These are phyloP conservation scores for Corniculantispora saksenae DNA, from an alignment of 2,329 filamentous ascomycete genomes.

Conservation along the genomic window DNA sequence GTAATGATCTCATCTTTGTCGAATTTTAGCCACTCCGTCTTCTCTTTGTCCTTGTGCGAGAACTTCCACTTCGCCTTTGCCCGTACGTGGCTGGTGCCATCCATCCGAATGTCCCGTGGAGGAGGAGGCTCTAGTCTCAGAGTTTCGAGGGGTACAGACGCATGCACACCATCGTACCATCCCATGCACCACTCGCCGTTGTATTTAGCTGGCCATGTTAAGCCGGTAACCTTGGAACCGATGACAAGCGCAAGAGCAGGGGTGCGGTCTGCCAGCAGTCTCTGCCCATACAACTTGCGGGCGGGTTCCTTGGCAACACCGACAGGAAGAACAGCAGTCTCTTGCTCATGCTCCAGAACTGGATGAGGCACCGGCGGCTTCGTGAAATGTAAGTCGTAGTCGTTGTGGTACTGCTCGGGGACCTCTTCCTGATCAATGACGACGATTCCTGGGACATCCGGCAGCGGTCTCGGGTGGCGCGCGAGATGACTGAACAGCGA, in stretches of 20 bases:
- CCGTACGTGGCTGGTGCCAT: constrained; percentile 47
- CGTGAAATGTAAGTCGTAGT: constrained; percentile 56
- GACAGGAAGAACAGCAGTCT: constrained; percentile 45
- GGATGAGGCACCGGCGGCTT: constrained; percentile 42
- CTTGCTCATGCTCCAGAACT: constrained; percentile 41
- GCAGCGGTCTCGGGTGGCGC: constrained; percentile 55
- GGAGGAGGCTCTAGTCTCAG: constrained; percentile 51
- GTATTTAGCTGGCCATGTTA: constrained; percentile 53
- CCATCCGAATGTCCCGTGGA: constrained; percentile 46
- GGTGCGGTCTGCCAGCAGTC: constrained; percentile 46
- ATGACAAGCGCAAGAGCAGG: constrained; percentile 48
- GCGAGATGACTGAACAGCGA: constrained; percentile 55
- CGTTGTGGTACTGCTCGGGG: constrained; percentile 43
- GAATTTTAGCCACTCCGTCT: constrained; percentile 57
- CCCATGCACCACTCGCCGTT: constrained; percentile 59
- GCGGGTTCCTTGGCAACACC: constrained; percentile 49
- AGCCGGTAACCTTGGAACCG: constrained; percentile 51
- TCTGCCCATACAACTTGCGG: constrained; percentile 48
- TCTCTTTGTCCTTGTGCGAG: constrained; percentile 40
- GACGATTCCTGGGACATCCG: constrained; percentile 48
- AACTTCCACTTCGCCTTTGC: constrained; percentile 57
- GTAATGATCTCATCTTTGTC: constrained; percentile 67
- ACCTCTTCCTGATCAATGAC: constrained; percentile 48
- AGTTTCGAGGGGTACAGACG: constrained; percentile 50
- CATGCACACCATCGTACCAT: constrained; percentile 55